Evolutionary conservation across 2,329 filamentous ascomycete species (phyloP).

Genomic region (Xylariaceae sp.): DNA sequence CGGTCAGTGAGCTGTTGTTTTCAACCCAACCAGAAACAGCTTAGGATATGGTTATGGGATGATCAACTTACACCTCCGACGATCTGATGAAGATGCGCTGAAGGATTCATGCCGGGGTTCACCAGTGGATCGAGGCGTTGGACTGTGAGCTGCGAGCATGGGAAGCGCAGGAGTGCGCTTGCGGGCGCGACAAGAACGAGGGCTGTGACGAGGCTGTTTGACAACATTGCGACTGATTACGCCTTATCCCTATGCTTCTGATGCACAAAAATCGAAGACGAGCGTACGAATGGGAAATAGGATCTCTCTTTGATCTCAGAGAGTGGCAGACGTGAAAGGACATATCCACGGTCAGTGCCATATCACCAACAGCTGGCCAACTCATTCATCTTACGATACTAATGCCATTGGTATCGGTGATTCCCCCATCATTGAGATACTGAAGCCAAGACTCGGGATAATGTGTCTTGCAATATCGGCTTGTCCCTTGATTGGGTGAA

Average conservation of each 20-base stretch:
- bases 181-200: constrained; percentile 15
- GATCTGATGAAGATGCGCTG: constrained; percentile 54
- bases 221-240: constrained; percentile 7
- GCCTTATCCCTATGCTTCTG: constrained; percentile 9
- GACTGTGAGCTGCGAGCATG: constrained; percentile 26
- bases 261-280: no score
- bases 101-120: constrained; percentile 43
- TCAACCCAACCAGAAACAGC: no score
- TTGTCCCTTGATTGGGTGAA: constrained; percentile 24
- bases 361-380: no score
- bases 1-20: no score
- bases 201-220: constrained; percentile 11
- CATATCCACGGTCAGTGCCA: no score
- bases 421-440: constrained; percentile 4
- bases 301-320: no score
- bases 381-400: no score
- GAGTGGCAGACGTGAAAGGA: no score
- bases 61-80: constrained; percentile 41
- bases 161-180: constrained; percentile 26
- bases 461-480: constrained; percentile 25
- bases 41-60: neutral
- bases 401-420: neutral
- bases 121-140: constrained; percentile 37
- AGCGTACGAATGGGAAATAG: no score
- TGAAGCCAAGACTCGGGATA: constrained; percentile 20